A percentile compares a stretch with the other conserved stretches of the same genome.
Evolutionary conservation across 768 basidiomycete species (phyloP).

Genomic region (Dentipellis sp.): DNA sequence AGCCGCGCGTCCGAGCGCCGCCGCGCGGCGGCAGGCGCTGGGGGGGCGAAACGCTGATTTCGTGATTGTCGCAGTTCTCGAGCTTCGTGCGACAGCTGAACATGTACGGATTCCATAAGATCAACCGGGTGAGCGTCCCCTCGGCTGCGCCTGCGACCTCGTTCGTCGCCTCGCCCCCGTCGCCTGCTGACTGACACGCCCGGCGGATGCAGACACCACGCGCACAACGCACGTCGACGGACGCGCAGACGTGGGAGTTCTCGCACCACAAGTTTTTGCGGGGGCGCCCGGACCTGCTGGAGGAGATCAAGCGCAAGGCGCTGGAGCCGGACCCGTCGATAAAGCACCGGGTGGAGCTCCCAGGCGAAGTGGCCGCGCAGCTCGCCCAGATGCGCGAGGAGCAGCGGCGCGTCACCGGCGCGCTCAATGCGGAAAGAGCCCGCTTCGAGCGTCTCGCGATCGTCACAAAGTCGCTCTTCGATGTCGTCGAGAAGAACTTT

Average conservation of each 20-base stretch:
- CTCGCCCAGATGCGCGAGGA: slow-evolving; percentile 65
- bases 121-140: slow-evolving; percentile 59
- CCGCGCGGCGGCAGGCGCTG: background rate
- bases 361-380: slow-evolving; percentile 67
- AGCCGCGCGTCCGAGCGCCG: no score
- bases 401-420: slow-evolving; percentile 48
- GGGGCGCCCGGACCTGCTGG: slow-evolving; percentile 69
- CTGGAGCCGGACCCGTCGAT: slow-evolving; percentile 68
- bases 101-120: slow-evolving; percentile 96
- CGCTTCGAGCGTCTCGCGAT: slow-evolving; percentile 53
- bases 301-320: slow-evolving; percentile 82
- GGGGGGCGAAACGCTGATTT: slow-evolving; percentile 2
- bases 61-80: slow-evolving; percentile 51
- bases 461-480: slow-evolving; percentile 54
- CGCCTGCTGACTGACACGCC: slow-evolving; percentile 7
- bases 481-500: slow-evolving; percentile 47
- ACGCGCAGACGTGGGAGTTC: slow-evolving; percentile 85
- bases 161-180: background rate
- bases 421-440: slow-evolving; percentile 43
- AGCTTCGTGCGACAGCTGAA: slow-evolving; percentile 92
- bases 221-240: slow-evolving; percentile 70
- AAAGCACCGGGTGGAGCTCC: slow-evolving; percentile 69
- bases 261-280: slow-evolving; percentile 81
- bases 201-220: slow-evolving; percentile 55
- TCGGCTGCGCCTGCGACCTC: slow-evolving; percentile 4